Conservation (phyloP, 23 red algal genomes). For the Agarophyton chilense region DNA sequence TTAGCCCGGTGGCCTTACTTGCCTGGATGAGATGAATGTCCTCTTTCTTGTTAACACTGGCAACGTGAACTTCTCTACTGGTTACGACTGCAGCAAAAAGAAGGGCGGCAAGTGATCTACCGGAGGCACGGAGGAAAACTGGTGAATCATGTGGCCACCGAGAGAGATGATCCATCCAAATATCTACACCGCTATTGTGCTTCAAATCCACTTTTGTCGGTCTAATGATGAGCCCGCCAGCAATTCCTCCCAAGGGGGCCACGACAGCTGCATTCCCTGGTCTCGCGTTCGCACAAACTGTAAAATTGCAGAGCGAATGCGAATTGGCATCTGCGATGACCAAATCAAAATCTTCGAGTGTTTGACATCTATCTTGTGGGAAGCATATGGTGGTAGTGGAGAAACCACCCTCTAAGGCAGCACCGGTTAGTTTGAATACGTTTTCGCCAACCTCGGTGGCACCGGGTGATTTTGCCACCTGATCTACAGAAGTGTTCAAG, state of each 20-base stretch:
- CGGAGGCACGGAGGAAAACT: slow-evolving; percentile 62
- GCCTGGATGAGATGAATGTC: slow-evolving; percentile 83
- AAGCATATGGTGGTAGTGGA: slow-evolving; percentile 36
- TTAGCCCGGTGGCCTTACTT: slow-evolving; percentile 73
- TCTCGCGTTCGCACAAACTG: slow-evolving; percentile 63
- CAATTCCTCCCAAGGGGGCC: slow-evolving; percentile 22
- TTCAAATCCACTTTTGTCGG: slow-evolving; percentile 39
- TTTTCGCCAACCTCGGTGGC: background rate
- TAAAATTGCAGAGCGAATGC: slow-evolving; percentile 49
- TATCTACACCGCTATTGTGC: slow-evolving; percentile 20
- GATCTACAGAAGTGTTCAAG: slow-evolving; percentile 26
- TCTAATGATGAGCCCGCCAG: slow-evolving; percentile 61
- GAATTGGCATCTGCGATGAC: slow-evolving; percentile 5
- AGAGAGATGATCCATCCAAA: slow-evolving; percentile 89
- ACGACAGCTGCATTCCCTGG: slow-evolving; percentile 75
- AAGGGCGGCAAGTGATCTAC: slow-evolving; percentile 72
- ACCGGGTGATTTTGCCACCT: background rate
- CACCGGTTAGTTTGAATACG: background rate
- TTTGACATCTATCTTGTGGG: slow-evolving; percentile 31
- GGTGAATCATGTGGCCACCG: slow-evolving; percentile 80
- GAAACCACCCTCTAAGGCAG: slow-evolving; percentile 79
- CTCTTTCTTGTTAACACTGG: slow-evolving; percentile 56
- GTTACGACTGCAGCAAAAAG: slow-evolving; percentile 89
- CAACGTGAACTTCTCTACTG: slow-evolving; percentile 71
- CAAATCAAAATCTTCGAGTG: slow-evolving; percentile 20